phyloP scores from a whole-genome alignment of 208 protist genomes.

The Naegleria lovaniensis region DNA sequence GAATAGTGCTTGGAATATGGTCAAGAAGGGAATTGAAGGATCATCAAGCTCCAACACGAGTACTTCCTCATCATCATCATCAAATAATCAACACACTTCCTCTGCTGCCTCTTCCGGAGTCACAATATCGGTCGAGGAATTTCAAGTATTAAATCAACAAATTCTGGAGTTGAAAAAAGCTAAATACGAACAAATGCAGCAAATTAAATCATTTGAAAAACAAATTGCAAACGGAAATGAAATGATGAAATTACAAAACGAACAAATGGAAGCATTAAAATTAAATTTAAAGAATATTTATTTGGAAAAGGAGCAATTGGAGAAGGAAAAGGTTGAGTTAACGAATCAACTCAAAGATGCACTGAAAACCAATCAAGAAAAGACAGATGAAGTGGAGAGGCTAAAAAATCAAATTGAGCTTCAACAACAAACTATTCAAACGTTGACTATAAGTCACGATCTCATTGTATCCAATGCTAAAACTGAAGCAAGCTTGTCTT shows the following conservation, averaged over 20 bases:
- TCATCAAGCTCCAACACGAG: too few species aligned
- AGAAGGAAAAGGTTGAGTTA: background rate
- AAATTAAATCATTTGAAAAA: background rate
- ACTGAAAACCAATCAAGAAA: background rate
- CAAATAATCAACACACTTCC: background rate
- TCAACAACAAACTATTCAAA: background rate
- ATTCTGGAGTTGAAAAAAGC: background rate
- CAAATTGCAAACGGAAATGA: background rate
- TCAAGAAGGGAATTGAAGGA: background rate
- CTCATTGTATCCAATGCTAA: too few species aligned
- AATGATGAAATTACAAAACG: background rate
- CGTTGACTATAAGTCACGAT: background rate
- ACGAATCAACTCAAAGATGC: background rate
- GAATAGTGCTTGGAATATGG: background rate
- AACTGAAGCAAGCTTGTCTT: too few species aligned
- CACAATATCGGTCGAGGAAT: background rate
- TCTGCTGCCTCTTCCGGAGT: background rate
- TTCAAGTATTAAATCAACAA: slow-evolving; percentile 1
- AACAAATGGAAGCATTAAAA: background rate
- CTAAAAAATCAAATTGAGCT: background rate
- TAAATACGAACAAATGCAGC: background rate
- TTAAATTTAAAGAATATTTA: background rate
- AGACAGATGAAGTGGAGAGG: background rate
- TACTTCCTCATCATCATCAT: background rate
- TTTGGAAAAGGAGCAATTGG: background rate